Evolutionary conservation across 495 filamentous ascomycete genomes (phyloP).

Genomic region (Aspergillus cavernicola): DNA sequence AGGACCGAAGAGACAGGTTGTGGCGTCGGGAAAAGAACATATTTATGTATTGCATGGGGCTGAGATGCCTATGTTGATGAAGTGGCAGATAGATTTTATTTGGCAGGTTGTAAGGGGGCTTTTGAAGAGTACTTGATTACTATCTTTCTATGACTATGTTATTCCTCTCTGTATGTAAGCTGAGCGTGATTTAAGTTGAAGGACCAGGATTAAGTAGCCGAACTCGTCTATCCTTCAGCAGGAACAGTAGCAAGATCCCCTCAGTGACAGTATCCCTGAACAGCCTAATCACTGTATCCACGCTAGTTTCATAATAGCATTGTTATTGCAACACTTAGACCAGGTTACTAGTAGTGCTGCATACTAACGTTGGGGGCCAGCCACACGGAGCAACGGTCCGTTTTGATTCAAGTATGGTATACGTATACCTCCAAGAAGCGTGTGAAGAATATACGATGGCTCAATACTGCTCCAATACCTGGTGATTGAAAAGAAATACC

Average conservation of each 20-base stretch:
- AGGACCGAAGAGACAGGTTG: background rate
- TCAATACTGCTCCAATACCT: no score
- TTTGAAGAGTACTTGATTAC: background rate
- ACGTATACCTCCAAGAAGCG: background rate
- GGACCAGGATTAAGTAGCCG: no score
- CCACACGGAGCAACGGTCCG: background rate
- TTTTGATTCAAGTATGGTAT: background rate
- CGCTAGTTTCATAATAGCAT: no score
- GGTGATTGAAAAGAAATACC: no score
- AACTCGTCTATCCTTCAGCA: no score
- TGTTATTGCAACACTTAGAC: no score
- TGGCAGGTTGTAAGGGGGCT: background rate
- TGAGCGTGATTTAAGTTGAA: no score
- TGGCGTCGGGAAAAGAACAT: constrained; percentile 1
- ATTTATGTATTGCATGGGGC: background rate
- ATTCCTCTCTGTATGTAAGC: no score
- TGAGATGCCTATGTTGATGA: background rate
- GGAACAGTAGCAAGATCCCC: no score
- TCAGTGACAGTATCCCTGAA: no score
- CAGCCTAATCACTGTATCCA: no score
- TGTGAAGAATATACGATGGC: background rate
- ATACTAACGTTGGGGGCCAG: background rate
- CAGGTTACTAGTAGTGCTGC: no score
- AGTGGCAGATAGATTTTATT: background rate
- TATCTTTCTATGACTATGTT: background rate